A percentile compares a stretch with the other conserved stretches of the same genome.
Conservation (phyloP, 345 rosid species). For the Eutrema yunnanense region DNA sequence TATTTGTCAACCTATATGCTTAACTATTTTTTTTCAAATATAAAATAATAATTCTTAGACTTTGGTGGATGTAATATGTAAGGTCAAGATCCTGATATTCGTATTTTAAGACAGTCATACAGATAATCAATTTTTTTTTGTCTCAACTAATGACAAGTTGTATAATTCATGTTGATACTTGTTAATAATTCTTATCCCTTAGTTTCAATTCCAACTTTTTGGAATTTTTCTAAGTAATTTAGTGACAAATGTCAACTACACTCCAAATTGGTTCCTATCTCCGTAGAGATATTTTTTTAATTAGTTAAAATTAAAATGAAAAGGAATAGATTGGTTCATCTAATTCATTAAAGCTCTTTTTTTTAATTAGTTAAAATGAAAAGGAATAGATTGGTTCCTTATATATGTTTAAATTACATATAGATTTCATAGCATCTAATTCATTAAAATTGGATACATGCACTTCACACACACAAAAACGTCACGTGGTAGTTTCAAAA, state of each 20-base stretch:
- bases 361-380: background rate
- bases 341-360: too few relatives aligned
- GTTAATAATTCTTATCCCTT: background rate
- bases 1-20: background rate
- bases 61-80: background rate
- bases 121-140: background rate
- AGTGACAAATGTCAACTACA: constrained; percentile 2
- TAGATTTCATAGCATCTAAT: background rate
- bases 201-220: background rate
- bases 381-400: background rate
- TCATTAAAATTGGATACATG: background rate
- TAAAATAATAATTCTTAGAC: background rate
- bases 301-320: background rate
- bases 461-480: background rate
- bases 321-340: background rate
- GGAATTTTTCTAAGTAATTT: background rate
- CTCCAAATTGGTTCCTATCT: background rate
- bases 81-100: constrained; percentile 17
- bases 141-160: constrained; percentile 10
- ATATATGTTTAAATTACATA: background rate
- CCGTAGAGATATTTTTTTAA: background rate
- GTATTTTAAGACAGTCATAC: background rate
- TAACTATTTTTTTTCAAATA: background rate
- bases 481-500: background rate
- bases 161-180: background rate